phyloP scores from a whole-genome alignment of 495 filamentous ascomycete genomes.

The Aspergillus steynii region DNA sequence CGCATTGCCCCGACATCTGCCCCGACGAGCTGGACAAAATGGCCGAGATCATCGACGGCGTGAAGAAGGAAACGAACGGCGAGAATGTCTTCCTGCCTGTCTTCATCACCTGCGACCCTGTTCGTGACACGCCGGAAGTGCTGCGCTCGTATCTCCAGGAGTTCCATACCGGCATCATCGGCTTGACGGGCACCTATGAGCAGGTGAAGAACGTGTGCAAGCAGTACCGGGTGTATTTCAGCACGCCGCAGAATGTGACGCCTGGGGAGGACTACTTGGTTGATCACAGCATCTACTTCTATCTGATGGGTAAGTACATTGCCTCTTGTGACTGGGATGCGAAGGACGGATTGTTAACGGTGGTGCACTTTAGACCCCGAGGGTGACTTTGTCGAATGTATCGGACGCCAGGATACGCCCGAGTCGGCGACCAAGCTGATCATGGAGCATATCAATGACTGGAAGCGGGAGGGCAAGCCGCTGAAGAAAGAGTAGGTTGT shows the following conservation, averaged over 20 bases:
- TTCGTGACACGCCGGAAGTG: conserved; percentile 81
- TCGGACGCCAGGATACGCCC: conserved; percentile 90
- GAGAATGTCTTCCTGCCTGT: conserved; percentile 65
- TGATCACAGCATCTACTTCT: conserved; percentile 99
- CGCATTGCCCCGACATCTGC: conserved; percentile 97
- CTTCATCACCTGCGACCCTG: conserved; percentile 95
- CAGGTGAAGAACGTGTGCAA: conserved; percentile 91
- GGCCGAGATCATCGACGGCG: conserved; percentile 86
- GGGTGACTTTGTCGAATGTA: conserved; percentile 95
- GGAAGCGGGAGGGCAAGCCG: conserved; percentile 61
- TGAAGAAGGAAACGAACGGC: conserved; percentile 51
- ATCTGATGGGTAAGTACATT: conserved; percentile 76
- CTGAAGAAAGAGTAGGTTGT: conserved; percentile 37
- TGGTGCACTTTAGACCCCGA: conserved; percentile 68
- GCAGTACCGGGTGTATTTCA: conserved; percentile 95
- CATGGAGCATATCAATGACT: conserved; percentile 84
- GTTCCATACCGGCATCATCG: conserved; percentile 87
- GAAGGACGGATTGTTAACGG: conserved; percentile 4
- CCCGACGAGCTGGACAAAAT: conserved; percentile 99
- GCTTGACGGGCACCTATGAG: conserved; percentile 90
- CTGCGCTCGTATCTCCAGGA: conserved; percentile 83
- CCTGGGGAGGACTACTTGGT: conserved; percentile 95
- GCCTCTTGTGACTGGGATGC: neutral
- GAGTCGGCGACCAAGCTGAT: conserved; percentile 84
- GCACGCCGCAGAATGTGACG: conserved; percentile 82